Base-by-base conservation (phyloP, 345 rosid species). In the Kernera saxatilis region DNA sequence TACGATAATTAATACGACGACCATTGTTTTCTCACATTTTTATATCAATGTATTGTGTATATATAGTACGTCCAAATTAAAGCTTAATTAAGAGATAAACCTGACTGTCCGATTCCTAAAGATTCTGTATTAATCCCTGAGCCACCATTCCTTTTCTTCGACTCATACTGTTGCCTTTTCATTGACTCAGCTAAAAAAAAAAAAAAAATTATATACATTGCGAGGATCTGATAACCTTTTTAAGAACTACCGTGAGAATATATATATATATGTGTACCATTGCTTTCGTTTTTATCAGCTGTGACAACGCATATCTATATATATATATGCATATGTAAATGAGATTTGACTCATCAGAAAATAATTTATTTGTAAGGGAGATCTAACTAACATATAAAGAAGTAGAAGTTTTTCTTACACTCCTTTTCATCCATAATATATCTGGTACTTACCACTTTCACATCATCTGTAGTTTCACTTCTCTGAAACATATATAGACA, bases 21-120 rank as follows among this genome's bases (percentile, higher is more conserved):
- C 33, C 37, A 52, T 26, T 53, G 19, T 11, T 36, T 33, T 56
- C 44, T 35, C 18, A 21, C 62, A 33, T 18, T 13, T 32, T 35
- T n/a, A 56, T 35, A 2, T 19, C 21, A 35, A 35, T 56, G 43
- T 10, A 37, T 37, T 11, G 4, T 37, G 43, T 56, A 36, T 37
- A 15, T 37, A 37, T 19, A 22, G 48, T 22, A 52, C 36, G 48
- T 44, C 26, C 18, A 30, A 63, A 52, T 39, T 8, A 8, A 67
- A 40, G 53, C 15, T 54, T 43, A 19, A 21, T 8, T 68, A 25
- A 14, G 63, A 67, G 23, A 43, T 48, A 19, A 30, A 68, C 67
- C 67, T 59, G 67, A 59, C 22, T 48, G 50, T 58, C 15, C 39
- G 59, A 59, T 33, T 44, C 56, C 19, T 11, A 69, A 19, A 33